phyloP scores from a whole-genome alignment of 495 filamentous ascomycete species.

The Rusavskia elegans region DNA sequence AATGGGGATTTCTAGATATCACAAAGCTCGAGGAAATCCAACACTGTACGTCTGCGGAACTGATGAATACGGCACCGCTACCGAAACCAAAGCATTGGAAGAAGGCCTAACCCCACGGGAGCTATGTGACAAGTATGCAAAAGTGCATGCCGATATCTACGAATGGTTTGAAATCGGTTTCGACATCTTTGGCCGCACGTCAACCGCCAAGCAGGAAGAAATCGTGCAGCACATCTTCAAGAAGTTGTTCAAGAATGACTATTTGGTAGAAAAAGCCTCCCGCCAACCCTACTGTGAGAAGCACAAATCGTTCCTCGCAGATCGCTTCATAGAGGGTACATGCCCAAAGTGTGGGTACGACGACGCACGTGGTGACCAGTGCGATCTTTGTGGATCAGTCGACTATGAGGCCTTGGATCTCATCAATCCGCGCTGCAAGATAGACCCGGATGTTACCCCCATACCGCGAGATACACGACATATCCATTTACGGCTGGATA shows the following conservation, averaged over 20 bases:
- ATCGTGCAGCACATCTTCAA: constrained; percentile 78
- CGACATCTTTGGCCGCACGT: constrained; percentile 73
- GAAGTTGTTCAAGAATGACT: constrained; percentile 64
- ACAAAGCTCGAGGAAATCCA: constrained; percentile 48
- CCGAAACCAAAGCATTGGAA: constrained; percentile 64
- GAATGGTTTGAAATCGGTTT: constrained; percentile 79
- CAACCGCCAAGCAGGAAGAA: constrained; percentile 65
- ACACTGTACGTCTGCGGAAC: constrained; percentile 40
- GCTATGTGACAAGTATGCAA: constrained; percentile 75
- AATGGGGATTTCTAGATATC: constrained; percentile 33
- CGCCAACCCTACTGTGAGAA: constrained; percentile 76
- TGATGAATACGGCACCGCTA: constrained; percentile 75
- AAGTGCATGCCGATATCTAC: constrained; percentile 70
- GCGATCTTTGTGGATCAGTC: constrained; percentile 59
- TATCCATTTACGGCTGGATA: constrained; percentile 66
- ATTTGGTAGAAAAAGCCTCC: constrained; percentile 58
- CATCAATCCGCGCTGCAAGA: constrained; percentile 51
- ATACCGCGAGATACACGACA: constrained; percentile 55
- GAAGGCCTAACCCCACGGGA: constrained; percentile 53
- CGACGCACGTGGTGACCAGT: constrained; percentile 75
- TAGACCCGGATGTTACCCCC: constrained; percentile 59
- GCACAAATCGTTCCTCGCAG: constrained; percentile 74
- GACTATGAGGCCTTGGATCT: constrained; percentile 61
- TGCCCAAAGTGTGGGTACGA: constrained; percentile 68
- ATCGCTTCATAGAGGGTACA: constrained; percentile 84